Percentiles rank a stretch among this genome's conserved stretches.
Conservation (phyloP, 495 filamentous ascomycete genomes). For the Cercophora sp. region DNA sequence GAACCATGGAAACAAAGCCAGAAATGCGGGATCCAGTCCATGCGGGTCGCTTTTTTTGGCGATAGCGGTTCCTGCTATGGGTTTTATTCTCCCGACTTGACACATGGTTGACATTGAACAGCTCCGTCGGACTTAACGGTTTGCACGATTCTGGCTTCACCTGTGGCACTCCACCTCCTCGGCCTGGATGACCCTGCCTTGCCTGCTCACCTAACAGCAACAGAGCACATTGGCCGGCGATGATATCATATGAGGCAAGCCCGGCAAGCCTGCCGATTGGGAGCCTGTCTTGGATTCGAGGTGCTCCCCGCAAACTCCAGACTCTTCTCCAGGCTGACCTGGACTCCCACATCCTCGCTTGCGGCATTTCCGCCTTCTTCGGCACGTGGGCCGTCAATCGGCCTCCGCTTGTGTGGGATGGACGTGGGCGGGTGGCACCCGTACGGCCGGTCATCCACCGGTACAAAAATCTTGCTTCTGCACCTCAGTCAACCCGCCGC, state of each 20-base stretch:
- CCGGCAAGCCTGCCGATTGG: slow-evolving; percentile 10
- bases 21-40: neutral
- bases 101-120: too few species aligned
- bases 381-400: too few species aligned
- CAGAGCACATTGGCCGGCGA: slow-evolving; percentile 12
- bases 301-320: neutral
- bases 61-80: neutral
- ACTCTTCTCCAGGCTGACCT: too few species aligned
- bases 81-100: neutral
- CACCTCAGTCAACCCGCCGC: too few species aligned
- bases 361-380: too few species aligned
- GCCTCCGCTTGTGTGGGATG: too few species aligned
- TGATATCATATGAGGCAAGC: slow-evolving; percentile 19
- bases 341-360: too few species aligned
- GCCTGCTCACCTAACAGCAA: slow-evolving; percentile 2
- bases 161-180: neutral
- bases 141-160: neutral
- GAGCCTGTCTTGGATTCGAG: neutral
- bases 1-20: slow-evolving; percentile 5
- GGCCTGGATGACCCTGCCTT: too few species aligned
- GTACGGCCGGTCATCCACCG: too few species aligned
- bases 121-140: neutral
- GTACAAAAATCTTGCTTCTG: too few species aligned
- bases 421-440: too few species aligned
- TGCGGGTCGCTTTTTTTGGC: neutral